A percentile compares a stretch with the other conserved stretches of the same genome.
Conservation (phyloP, 1,284 basidiomycete genomes). For the Sporisorium scitamineum region DNA sequence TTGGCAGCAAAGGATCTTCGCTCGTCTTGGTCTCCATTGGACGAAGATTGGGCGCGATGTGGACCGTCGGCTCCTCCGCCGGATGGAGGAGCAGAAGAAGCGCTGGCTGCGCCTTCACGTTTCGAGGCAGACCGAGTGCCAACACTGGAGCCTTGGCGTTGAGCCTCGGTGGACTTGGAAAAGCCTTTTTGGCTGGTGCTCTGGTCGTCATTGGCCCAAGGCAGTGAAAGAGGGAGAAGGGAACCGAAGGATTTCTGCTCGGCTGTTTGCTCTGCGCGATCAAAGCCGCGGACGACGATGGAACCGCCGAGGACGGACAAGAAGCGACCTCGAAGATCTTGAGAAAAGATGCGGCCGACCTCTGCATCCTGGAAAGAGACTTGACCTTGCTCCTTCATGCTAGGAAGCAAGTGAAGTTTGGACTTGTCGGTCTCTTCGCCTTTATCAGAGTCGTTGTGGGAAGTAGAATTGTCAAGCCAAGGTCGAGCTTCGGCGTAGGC, state of each 20-base stretch:
- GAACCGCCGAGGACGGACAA: constrained; percentile 61
- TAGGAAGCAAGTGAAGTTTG: constrained; percentile 52
- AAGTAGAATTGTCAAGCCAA: constrained; percentile 41
- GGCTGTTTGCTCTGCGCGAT: constrained; percentile 51
- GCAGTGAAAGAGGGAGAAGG: constrained; percentile 37
- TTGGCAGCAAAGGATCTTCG: constrained; percentile 36
- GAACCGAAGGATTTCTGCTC: constrained; percentile 35
- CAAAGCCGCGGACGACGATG: constrained; percentile 61
- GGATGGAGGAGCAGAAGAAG: constrained; percentile 30
- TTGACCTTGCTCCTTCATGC: constrained; percentile 62
- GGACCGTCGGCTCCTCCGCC: constrained; percentile 47
- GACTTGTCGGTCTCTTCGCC: constrained; percentile 52
- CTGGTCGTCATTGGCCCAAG: constrained; percentile 40
- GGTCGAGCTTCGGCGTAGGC: constrained; percentile 69
- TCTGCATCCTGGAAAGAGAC: constrained; percentile 63
- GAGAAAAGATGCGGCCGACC: constrained; percentile 68
- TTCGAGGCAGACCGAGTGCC: constrained; percentile 39
- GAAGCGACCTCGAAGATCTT: constrained; percentile 55
- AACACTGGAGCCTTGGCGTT: constrained; percentile 31
- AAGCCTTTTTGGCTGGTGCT: constrained; percentile 2
- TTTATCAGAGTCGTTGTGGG: constrained; percentile 7
- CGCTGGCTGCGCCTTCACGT: constrained; percentile 48
- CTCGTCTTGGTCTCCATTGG: constrained; percentile 35
- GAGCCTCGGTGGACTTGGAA: constrained; percentile 15
- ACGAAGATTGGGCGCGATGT: constrained; percentile 7